Percentiles rank a stretch among this genome's conserved stretches.
Conservation (phyloP, 2,329 filamentous ascomycete species). For the Coniochaeta prunicola region DNA sequence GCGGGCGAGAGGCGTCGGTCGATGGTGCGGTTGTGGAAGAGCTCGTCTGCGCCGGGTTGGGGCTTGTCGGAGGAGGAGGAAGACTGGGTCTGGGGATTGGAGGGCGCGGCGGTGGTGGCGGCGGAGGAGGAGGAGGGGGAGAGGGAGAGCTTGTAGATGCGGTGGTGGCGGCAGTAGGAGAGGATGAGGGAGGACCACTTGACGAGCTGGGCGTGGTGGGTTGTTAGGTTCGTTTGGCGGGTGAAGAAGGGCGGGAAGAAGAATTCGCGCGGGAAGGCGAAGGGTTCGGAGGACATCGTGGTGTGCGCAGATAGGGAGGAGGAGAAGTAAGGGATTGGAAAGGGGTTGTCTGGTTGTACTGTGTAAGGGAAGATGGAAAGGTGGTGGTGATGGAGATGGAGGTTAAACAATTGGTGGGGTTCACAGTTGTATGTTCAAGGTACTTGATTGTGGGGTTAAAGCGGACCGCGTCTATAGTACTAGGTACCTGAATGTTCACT, state of each 20-base stretch:
- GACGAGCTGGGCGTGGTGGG: constrained; percentile 65
- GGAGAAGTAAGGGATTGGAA: not conserved
- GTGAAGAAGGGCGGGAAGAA: constrained; percentile 83
- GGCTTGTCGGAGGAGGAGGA: not conserved
- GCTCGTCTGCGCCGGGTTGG: constrained; percentile 20
- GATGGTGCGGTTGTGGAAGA: constrained; percentile 53
- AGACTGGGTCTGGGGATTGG: constrained; percentile 26
- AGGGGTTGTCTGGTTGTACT: not conserved
- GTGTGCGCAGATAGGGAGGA: not conserved
- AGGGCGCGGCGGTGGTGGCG: constrained; percentile 22
- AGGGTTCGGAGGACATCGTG: constrained; percentile 19
- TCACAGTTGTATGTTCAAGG: not conserved
- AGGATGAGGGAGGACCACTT: constrained; percentile 88
- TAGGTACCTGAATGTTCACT: too few species aligned
- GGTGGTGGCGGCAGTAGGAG: constrained; percentile 72
- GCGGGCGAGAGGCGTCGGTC: constrained; percentile 40
- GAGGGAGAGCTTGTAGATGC: constrained; percentile 68
- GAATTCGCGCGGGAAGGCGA: constrained; percentile 58
- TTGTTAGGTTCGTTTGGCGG: constrained; percentile 66
- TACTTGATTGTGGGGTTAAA: not conserved
- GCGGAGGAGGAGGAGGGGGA: constrained; percentile 35
- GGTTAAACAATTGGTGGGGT: not conserved
- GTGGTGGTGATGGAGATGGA: not conserved
- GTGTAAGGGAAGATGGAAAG: not conserved
- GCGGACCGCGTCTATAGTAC: not conserved